Evolutionary conservation across 1,139 yeast genomes (phyloP).

Genomic region (Geotrichum phurueaensis): DNA sequence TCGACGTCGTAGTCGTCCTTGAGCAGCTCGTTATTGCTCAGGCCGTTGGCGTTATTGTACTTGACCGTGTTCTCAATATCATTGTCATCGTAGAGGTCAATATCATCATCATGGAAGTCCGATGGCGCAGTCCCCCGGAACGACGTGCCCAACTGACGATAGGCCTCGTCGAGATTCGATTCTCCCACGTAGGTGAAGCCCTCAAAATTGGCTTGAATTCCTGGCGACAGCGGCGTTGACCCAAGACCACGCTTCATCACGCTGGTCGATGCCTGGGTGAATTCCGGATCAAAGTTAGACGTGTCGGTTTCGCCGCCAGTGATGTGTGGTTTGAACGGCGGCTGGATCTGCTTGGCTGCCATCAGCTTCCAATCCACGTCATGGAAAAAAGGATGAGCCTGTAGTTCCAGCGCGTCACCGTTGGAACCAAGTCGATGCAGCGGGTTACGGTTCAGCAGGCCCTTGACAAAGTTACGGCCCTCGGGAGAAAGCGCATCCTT

Average conservation of each 20-base stretch:
- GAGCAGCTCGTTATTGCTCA: slow-evolving; percentile 55
- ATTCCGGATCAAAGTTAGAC: slow-evolving; percentile 94
- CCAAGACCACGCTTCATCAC: slow-evolving; percentile 55
- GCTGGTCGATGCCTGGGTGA: slow-evolving; percentile 85
- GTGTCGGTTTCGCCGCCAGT: slow-evolving; percentile 80
- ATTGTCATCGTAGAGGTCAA: slow-evolving; percentile 36
- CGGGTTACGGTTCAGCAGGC: slow-evolving; percentile 89
- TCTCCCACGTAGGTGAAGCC: slow-evolving; percentile 96
- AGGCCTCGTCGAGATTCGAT: slow-evolving; percentile 72
- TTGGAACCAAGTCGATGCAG: slow-evolving; percentile 86
- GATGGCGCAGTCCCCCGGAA: slow-evolving; percentile 25
- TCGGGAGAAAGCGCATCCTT: slow-evolving; percentile 87
- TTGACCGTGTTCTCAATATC: slow-evolving; percentile 34
- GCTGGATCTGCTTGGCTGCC: slow-evolving; percentile 78
- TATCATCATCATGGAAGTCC: slow-evolving; percentile 31
- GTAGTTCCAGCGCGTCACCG: slow-evolving; percentile 85
- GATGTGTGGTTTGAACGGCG: slow-evolving; percentile 94
- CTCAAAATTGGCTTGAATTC: slow-evolving; percentile 90
- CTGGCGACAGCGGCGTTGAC: slow-evolving; percentile 84
- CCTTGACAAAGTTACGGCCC: slow-evolving; percentile 92
- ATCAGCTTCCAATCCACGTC: slow-evolving; percentile 87
- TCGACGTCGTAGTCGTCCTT: slow-evolving; percentile 67
- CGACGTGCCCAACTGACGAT: slow-evolving; percentile 10
- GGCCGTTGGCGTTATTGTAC: slow-evolving; percentile 26
- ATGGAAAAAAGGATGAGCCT: slow-evolving; percentile 82